Base-by-base conservation (phyloP, 331 rosid species). In the Saraca asoca region DNA sequence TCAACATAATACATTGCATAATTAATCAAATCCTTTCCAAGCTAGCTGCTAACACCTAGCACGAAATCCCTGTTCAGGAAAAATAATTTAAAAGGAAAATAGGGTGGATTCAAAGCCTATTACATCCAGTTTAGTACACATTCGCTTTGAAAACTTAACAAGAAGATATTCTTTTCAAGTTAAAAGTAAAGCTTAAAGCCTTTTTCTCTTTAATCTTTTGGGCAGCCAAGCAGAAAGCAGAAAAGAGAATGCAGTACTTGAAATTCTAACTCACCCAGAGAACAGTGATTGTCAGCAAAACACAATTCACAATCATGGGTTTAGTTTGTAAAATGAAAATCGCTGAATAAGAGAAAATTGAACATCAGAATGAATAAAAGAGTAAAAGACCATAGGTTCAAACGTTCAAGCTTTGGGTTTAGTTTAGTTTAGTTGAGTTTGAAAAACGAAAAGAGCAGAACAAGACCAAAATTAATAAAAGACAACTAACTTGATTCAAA, bases 1-100 rank as follows among this genome's bases (percentile, higher is more conserved):
- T 67, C 83, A 70, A 70, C 54, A 43, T 68, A 38, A 54, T 33
- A 49, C 68, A 69, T 69, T 75, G 79, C 62, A 33, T 38, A 58
- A 62, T 16, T 48, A 38, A 63, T 64, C 69, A 63, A 46, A 45
- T 39, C 57, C 72, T 58, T 18, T 37, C 50, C 20, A 13, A 11
- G 38, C 44, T 38, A 35, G n/a, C 66, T 35, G 51, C 58, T 17
- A 45, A 9, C 51, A 60, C 62, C 80, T 69, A 11, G 10, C 44
- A 39, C 11, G 7, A 7, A 7, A 39, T 39, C 11, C 11, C 11
- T 39, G 44, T 39, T 39, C 44, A 39, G 45, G 18, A 3, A 24
- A 68, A 44, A 53, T 29, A n/a, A 62, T 29, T 56, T 66, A 12
- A 66, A 67, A 17, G 39, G 7, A 65, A 20, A 68, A 44, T 12